phyloP scores from a whole-genome alignment of 768 basidiomycete genomes.

The Mycena capillaripes region DNA sequence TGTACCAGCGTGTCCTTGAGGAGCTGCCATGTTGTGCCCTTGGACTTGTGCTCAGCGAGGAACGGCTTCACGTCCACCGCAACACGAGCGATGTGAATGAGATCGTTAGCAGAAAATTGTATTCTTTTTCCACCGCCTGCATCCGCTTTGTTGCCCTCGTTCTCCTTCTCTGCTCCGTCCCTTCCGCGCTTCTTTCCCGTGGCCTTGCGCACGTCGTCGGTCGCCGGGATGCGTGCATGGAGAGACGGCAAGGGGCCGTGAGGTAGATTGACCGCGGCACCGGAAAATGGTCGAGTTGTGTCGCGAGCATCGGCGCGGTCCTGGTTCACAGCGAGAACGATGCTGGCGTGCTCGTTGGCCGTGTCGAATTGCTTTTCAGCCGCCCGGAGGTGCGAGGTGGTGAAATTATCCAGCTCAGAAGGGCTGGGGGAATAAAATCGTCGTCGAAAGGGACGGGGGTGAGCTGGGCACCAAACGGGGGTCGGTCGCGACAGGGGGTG shows the following conservation, averaged over 20 bases:
- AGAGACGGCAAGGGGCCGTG: not conserved
- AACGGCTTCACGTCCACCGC: not conserved
- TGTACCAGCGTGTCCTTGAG: not conserved
- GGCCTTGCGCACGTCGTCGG: not conserved
- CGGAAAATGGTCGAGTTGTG: not conserved
- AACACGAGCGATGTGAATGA: not conserved
- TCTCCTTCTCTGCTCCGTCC: no score
- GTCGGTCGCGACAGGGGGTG: not conserved
- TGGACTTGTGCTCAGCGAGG: not conserved
- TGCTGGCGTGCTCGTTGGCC: not conserved
- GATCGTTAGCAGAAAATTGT: not conserved
- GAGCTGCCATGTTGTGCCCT: not conserved
- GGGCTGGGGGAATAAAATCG: not conserved
- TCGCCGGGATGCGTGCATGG: not conserved
- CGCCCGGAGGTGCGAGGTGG: not conserved
- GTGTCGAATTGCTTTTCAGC: not conserved
- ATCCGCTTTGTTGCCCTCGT: no score
- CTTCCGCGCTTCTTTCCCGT: no score
- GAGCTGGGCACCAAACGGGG: not conserved
- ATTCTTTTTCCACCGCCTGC: not conserved
- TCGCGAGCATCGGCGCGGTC: not conserved
- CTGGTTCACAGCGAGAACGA: not conserved
- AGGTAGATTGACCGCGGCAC: not conserved
- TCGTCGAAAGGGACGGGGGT: not conserved
- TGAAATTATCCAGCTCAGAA: not conserved